Base-by-base conservation (phyloP, 495 filamentous ascomycete species). In the Cercophora samala region DNA sequence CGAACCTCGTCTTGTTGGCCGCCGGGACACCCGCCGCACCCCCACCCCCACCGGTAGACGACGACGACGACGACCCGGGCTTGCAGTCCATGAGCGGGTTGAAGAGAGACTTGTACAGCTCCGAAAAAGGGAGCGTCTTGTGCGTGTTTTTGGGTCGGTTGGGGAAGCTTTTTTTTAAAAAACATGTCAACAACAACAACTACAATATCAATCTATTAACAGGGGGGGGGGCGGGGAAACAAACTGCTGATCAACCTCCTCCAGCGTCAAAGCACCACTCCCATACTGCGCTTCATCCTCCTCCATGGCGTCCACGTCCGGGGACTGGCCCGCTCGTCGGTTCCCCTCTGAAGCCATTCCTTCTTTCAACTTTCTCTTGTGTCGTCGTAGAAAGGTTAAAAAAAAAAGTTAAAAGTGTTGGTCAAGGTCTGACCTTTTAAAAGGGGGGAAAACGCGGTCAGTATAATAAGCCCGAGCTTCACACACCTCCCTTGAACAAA, bases 41-140 rank as follows among this genome's bases (percentile, higher is more conserved):
- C 5, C 75, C 69, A 5, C 84, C 81, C 2, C 84, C 86, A 1
- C 83, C 77, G 4, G 88, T 87, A 63, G 89, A 90, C 18, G n/a
- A n/a, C n/a, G n/a, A n/a, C n/a, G n/a, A n/a, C n/a, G n/a, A n/a
- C n/a, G 22, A 25, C 19, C 58, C 60, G 75, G 93, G 93, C 70
- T 90, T 93, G 72, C 91, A 91, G 8, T 92, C 88, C 61, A 87
- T 92, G 2, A 99, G 81, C 3, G 93, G 93, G 73, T 95, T 89
- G 81, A 99, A 99, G 4, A 99, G 86, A 24, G 82, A 80, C 42
- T 82, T 74, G 77, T 89, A 92, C 1, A 99, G 84, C 15, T 90
- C 86, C 69, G 91, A 88, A 76, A 98, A 99, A n/a, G 88, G 87
- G 2, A 95, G 79, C 1, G 94, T 97, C 55, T 85, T 81, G 24